A percentile compares a stretch with the other conserved stretches of the same genome.
phyloP scores from a whole-genome alignment of 495 filamentous ascomycete species.

The Glarea lozoyensis region DNA sequence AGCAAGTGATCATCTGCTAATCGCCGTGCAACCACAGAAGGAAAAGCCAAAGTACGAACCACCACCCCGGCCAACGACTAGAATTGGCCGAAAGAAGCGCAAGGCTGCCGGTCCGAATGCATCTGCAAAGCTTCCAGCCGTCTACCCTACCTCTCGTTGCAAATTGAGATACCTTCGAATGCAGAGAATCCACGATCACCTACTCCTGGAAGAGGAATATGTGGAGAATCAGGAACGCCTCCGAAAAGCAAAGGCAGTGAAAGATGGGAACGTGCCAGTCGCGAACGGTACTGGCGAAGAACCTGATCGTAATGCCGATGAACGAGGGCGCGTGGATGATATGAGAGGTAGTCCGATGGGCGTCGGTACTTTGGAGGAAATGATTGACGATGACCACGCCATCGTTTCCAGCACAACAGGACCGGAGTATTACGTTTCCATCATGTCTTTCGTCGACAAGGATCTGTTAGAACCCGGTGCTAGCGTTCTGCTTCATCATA shows the following conservation, averaged over 20 bases:
- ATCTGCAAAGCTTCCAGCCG: constrained; percentile 84
- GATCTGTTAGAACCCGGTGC: constrained; percentile 95
- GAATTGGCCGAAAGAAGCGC: constrained; percentile 97
- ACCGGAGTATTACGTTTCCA: constrained; percentile 98
- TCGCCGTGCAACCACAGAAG: constrained; percentile 51
- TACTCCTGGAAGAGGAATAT: constrained; percentile 95
- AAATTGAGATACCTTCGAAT: constrained; percentile 94
- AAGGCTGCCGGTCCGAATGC: constrained; percentile 86
- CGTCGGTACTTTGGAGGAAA: constrained; percentile 93
- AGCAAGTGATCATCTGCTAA: constrained; percentile 6
- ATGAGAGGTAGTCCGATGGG: constrained; percentile 99
- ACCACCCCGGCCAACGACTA: constrained; percentile 90
- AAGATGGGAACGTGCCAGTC: constrained; percentile 52
- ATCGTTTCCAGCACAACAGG: constrained; percentile 97
- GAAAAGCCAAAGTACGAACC: constrained; percentile 99
- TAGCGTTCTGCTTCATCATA: constrained; percentile 93
- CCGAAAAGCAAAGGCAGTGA: constrained; percentile 78
- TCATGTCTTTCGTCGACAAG: constrained; percentile 99
- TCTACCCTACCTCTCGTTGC: constrained; percentile 93
- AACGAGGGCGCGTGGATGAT: constrained; percentile 92
- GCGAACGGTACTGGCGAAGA: constrained; percentile 47
- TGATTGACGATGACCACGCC: constrained; percentile 99
- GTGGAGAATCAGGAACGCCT: constrained; percentile 97
- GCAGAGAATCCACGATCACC: constrained; percentile 97
- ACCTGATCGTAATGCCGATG: constrained; percentile 80